Base-by-base conservation (phyloP, 2,329 filamentous ascomycete genomes). In the Dichotomopilus funicola region DNA sequence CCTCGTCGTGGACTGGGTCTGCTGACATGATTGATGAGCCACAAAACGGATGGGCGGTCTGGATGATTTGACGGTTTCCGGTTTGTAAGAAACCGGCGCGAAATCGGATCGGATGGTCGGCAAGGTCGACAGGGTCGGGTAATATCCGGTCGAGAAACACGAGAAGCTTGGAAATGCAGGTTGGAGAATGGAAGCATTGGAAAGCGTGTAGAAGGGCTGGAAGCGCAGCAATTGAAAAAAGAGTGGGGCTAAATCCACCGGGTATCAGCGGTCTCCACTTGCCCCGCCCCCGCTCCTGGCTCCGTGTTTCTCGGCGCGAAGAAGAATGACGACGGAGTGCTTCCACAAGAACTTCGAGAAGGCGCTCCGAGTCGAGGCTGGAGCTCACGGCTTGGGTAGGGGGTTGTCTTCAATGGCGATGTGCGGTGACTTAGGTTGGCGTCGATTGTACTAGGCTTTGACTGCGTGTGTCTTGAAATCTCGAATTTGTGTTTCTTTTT, bases 1-100 rank as follows among this genome's bases (percentile, higher is more conserved):
- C 77, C 27, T 78, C 76, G 51, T 76, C 72, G 49, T 67, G 65
- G 54, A 68, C 61, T 19, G 70, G 67, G 48, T 76, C 74, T 48
- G 70, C 64, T 10, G 72, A 63, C 78, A 80, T 81, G 19, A 27
- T 27, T 27, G 19, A 27, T 27, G 19, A 27, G 19, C 19, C 19
- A 27, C 19, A 27, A 27, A 27, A 27, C 19, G 19, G 19, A 27
- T 27, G 19, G 19, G 19, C 19, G 19, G 19, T 27, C 19, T 27
- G 19, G 19, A 27, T 27, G 19, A 27, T 27, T 27, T 27, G 19
- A 27, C 19, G 19, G 19, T 27, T 27, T 27, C 19, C 19, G 19
- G 19, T 27, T 27, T 27, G 19, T 27, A 27, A 27, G 19, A 27
- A 27, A 27, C 19, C 19, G 19, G 19, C 19, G 19, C 19, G 19